Evolutionary conservation across 805 yeast species (phyloP), one percentile per base, ranked within the genome.

Genomic region (Kuraishia cidri): DNA sequence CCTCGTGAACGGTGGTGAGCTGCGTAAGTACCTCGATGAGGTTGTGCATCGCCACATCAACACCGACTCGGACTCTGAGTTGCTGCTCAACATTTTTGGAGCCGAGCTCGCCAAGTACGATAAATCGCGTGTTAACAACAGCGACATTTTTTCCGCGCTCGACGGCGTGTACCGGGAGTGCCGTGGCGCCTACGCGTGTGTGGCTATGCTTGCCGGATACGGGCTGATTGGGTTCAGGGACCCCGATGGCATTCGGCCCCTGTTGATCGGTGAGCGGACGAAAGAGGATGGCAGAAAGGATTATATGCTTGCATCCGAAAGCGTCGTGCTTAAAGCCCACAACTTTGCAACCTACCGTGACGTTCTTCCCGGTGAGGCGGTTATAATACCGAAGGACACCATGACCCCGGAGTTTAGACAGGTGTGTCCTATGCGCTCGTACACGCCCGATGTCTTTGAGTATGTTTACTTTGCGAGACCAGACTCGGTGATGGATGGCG

Each of bases 381-480:
- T 92, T 27, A 83, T 92, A 43, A 81, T 90, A 46, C 88, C 87
- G 40, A 88, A 90, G 58, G 72, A 70, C 44, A 64, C 76, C 30
- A 64, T 74, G 56, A 56, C 56, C 32, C 95, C 96, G 7, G 87
- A 85, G 55, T 79, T 83, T 56, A 75, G 74, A 45, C 97, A 92
- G 61, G 87, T 90, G 29, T 92, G 79, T 6, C 80, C 82, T 40
- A 71, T 79, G 41, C 66, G 69, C 52, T 60, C 79, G 2, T 88
- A 87, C 58, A 79, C 96, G 11, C 98, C 98, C 6, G 97, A 94
- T 62, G 77, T 92, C 41, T 92, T 92, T 48, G 98, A 92, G 60
- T 92, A 88, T 54, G 98, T 92, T 29, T 92, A 92, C 61, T 92
- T 92, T 65, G 97, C 98, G 12, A 77, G 98, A 54, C 97, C 97